phyloP scores from a whole-genome alignment of 176 grass and related monocot genomes.

The Paspalum vaginatum region DNA sequence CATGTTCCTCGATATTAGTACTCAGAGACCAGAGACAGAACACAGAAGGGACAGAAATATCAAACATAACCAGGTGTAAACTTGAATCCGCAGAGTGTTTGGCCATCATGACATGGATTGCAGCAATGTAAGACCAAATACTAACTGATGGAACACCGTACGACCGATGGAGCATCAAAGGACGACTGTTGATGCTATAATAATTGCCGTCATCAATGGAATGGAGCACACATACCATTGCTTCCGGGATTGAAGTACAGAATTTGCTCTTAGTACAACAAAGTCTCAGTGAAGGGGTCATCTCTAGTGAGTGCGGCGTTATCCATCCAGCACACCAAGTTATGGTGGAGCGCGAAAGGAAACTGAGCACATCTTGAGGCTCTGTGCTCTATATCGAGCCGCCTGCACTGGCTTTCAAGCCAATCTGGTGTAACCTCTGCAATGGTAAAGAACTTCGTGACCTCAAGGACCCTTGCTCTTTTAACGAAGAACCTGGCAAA shows the following conservation, averaged over 20 bases:
- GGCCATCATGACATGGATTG: neutral
- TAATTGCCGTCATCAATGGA: neutral
- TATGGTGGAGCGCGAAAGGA: neutral
- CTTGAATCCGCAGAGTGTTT: neutral
- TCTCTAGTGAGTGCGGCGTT: neutral
- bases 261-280: neutral
- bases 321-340: neutral
- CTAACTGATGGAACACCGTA: too few relatives aligned
- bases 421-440: neutral
- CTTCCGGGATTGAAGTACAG: neutral
- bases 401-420: neutral
- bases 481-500: conserved; percentile 18
- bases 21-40: too few relatives aligned
- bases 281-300: neutral
- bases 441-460: neutral
- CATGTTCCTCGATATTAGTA: too few relatives aligned
- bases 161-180: neutral
- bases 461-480: neutral
- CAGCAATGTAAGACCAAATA: too few relatives aligned
- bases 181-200: neutral
- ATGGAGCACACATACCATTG: neutral
- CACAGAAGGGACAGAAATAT: too few relatives aligned
- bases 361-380: conserved; percentile 8
- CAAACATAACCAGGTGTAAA: too few relatives aligned
- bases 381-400: neutral